These are phyloP conservation scores for Pseudoturritis turrita DNA, from an alignment of 345 rosid species.

Conservation along the genomic window DNA sequence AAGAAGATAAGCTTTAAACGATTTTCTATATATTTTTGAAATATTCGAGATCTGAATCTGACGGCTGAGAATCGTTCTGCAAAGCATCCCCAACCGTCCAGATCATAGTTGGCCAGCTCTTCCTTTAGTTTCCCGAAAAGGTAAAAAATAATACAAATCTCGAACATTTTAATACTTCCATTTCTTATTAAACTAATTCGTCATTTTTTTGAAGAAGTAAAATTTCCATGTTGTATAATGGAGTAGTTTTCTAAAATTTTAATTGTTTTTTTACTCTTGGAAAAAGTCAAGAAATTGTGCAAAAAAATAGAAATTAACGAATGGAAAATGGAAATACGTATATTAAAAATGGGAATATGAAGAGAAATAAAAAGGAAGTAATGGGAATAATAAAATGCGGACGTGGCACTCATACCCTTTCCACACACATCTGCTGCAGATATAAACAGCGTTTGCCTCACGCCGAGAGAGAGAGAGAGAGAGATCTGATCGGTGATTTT, in stretches of 20 bases:
- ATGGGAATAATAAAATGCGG: background rate
- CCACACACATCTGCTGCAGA: conserved; percentile 10
- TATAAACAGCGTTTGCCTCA: conserved; percentile 33
- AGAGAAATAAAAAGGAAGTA: background rate
- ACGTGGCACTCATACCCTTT: conserved; percentile 33
- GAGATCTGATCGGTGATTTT: conserved; percentile 10
- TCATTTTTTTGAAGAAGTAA: background rate
- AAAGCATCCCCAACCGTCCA: conserved; percentile 32
- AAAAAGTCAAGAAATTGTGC: background rate
- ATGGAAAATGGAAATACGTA: background rate
- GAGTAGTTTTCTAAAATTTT: background rate
- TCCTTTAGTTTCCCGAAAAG: conserved; percentile 19
- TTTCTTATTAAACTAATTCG: background rate
- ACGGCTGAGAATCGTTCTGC: conserved; percentile 24
- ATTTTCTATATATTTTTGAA: background rate
- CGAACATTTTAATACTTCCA: background rate
- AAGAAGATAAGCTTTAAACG: conserved; percentile 11
- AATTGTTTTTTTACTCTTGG: background rate
- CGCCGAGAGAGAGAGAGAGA: background rate
- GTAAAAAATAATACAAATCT: conserved; percentile 20
- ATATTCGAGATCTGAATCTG: conserved; percentile 16
- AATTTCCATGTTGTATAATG: background rate
- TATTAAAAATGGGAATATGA: background rate
- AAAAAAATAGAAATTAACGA: background rate
- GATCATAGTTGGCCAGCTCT: conserved; percentile 17